These are phyloP conservation scores for Stagonosporopsis tanaceti DNA, from an alignment of 2,329 filamentous ascomycete species.

Conservation along the genomic window DNA sequence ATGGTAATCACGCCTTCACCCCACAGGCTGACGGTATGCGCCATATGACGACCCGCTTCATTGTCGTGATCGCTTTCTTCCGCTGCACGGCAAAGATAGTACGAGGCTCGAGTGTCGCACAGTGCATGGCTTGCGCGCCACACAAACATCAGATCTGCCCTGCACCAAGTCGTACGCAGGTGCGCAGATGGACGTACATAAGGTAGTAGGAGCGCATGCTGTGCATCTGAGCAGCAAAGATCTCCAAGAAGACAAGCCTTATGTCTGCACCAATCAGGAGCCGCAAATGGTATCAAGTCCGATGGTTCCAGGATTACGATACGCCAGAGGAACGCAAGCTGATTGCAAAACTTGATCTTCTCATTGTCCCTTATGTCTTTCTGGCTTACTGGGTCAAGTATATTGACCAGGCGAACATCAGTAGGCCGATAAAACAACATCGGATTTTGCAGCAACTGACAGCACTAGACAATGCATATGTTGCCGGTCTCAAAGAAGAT, in stretches of 20 bases:
- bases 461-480: conserved; percentile 62
- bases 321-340: conserved; percentile 60
- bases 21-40: conserved; percentile 40
- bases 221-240: neutral
- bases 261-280: conserved; percentile 19
- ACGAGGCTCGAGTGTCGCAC: neutral
- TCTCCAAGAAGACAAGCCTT: neutral
- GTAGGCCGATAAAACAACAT: conserved; percentile 40
- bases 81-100: neutral
- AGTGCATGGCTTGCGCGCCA: neutral
- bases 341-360: conserved; percentile 63
- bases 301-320: conserved; percentile 52
- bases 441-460: neutral
- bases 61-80: conserved; percentile 27
- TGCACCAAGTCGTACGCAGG: neutral
- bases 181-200: conserved; percentile 12
- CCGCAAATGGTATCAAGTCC: conserved; percentile 39
- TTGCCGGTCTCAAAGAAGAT: conserved; percentile 63
- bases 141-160: neutral
- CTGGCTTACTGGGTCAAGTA: conserved; percentile 50
- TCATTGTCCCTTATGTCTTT: conserved; percentile 65
- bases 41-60: conserved; percentile 19
- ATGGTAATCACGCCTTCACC: conserved; percentile 43
- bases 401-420: conserved; percentile 64
- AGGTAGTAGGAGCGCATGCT: neutral